Base-by-base conservation (phyloP, 108 stramenopile genomes). In the Pseudonitzschia multiseries region DNA sequence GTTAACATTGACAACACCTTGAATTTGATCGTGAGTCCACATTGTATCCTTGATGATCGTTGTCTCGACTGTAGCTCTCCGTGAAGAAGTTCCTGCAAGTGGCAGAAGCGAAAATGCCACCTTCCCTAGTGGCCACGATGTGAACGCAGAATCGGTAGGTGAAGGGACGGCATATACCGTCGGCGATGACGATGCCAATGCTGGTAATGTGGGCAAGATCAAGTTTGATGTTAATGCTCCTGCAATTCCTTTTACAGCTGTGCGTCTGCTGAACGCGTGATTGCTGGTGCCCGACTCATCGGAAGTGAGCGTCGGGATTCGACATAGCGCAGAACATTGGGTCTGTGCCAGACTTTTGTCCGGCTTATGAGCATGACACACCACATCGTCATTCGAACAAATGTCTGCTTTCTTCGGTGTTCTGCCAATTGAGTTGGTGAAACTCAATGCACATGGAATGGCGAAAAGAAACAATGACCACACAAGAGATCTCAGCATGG, bases 1-100 rank as follows among this genome's bases (percentile, higher is more conserved):
- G 74, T 96, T 94, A 52, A 97, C 97, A 82, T 96, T 95, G 36
- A 97, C 88, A 53, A 96, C 84, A 20, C 96, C 96, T 73, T 93
- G 93, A 20, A 93, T 72, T 73, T 97, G 96, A 90, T 97, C 96
- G 62, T 87, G 76, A 18, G 95, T 95, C 96, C 96, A 97, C 33
- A 97, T 88, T 29, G 43, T 67, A 36, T 84, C 78, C 17, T 76
- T 71, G 18, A 91, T 72, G 18, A 91, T 74, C 20, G 63, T 59
- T 63, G 79, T 62, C 79, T 87, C 70, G 13, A 90, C 83, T 13
- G 92, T 93, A 21, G 86, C 87, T 17, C 92, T 77, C 57, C 86
- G 69, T 1, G 92, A 82, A 20, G 81, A 89, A 2, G 84, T 86
- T 41, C 92, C 89, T 0, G 89, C 84, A 31, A 93, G 73, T 20